A percentile compares a stretch with the other conserved stretches of the same genome.
Evolutionary conservation across 2,329 filamentous ascomycete species (phyloP).

Genomic region (Trichoderma sp.): DNA sequence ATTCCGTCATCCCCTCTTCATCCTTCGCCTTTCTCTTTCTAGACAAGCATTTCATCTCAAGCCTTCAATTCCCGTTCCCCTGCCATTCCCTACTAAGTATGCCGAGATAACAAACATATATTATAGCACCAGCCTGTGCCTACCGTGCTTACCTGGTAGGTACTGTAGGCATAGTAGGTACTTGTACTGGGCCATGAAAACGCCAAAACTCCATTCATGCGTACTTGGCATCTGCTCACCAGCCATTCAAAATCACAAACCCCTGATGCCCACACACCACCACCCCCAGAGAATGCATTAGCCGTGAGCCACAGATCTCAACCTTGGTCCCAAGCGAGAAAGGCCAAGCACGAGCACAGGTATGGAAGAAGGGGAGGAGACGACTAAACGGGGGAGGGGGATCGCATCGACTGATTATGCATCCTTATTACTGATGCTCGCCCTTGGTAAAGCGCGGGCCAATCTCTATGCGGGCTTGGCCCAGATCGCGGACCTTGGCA

Average conservation of each 20-base stretch:
- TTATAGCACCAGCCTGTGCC: background rate
- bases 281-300: background rate
- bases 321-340: background rate
- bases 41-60: background rate
- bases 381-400: background rate
- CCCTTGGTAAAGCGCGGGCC: slow-evolving; percentile 43
- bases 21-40: background rate
- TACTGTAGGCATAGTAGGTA: background rate
- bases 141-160: background rate
- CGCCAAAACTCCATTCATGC: slow-evolving; percentile 16
- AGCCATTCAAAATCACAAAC: background rate
- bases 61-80: background rate
- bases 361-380: background rate
- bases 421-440: slow-evolving; percentile 5
- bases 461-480: slow-evolving; percentile 60
- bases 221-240: background rate
- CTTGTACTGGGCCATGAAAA: background rate
- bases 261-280: background rate
- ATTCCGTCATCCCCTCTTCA: background rate
- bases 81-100: background rate
- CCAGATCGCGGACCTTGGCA: slow-evolving; percentile 69
- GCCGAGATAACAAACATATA: background rate
- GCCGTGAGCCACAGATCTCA: background rate
- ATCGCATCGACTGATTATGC: background rate
- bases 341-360: background rate